These are phyloP conservation scores for Ceratonia siliqua DNA, from an alignment of 306 rosid species.

Conservation along the genomic window DNA sequence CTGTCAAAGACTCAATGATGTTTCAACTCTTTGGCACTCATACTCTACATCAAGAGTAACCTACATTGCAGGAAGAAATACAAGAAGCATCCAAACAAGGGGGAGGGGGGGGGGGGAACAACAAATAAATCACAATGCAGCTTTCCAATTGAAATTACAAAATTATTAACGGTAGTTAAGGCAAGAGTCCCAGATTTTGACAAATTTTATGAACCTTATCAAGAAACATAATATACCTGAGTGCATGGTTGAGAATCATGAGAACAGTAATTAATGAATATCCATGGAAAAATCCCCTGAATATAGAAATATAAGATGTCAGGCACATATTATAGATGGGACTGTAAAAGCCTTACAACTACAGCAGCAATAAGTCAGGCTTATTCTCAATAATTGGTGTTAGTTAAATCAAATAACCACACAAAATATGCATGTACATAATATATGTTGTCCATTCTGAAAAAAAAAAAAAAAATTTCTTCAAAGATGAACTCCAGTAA, in stretches of 20 bases:
- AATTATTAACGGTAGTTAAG: conserved; percentile 15
- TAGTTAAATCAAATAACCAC: conserved; percentile 2
- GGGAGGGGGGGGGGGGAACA: too few species aligned
- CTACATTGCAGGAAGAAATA: conserved; percentile 11
- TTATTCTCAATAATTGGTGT: neutral
- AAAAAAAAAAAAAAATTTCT: conserved; percentile 16
- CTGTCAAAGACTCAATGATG: conserved; percentile 4
- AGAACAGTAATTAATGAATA: conserved; percentile 82
- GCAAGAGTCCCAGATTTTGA: conserved; percentile 18
- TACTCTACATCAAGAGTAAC: conserved; percentile 24
- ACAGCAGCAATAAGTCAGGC: neutral
- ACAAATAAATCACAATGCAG: too few species aligned
- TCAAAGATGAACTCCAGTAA: conserved; percentile 21
- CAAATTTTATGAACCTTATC: conserved; percentile 24
- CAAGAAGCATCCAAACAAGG: neutral
- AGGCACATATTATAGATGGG: conserved; percentile 21
- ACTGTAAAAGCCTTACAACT: conserved; percentile 15
- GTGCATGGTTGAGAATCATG: conserved; percentile 95
- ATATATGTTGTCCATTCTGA: conserved; percentile 11
- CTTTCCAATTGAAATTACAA: too few species aligned
- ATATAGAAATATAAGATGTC: conserved; percentile 34
- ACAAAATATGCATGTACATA: neutral
- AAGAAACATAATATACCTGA: conserved; percentile 59
- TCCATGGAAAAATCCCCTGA: conserved; percentile 95
- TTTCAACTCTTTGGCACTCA: conserved; percentile 7